Base-by-base conservation (phyloP, 179 eudicot species). In the Carnegiea gigantea region DNA sequence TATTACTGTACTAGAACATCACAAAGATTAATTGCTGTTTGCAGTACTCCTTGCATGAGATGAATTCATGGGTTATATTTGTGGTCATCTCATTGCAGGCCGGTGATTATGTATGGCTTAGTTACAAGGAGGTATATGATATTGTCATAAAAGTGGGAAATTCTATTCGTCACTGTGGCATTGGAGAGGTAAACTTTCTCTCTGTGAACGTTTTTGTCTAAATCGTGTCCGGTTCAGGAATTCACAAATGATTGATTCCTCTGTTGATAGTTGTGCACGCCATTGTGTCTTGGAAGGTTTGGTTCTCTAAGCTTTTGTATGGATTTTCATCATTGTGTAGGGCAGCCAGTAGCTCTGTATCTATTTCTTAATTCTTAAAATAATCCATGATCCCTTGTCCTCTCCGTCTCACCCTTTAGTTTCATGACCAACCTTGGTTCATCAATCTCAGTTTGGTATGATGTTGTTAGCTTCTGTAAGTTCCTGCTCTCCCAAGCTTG, bases 121-220 rank as follows among this genome's bases (percentile, higher is more conserved):
- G 91, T 60, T 95, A 95, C 89, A 92, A 92, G 89, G 87, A 94
- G 89, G 99, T 92, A 26, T 90, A 92, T 86, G 94, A 95, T 80
- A 64, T 80, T 18, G 98, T 94, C 71, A 78, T 92, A 0, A 88
- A 89, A 82, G 80, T 90, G 68, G 97, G 98, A 65, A 92, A 88
- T 75, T 80, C 97, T 77, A 92, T 96, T 60, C 98, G 98, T 70
- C 89, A 88, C 75, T 88, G 89, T 84, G 97, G 99, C 65, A 81
- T 96, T 77, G 91, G 84, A 33, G 78, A 86, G 88, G 99, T 95
- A 89, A 88, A 86, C 24, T 82, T 44, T 80, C 82, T 23, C 36
- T 79, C 26, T 15, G 17, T 59, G 23, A 43, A 23, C 48, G 78
- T 60, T 53, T 44, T 67, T 36, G 86, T 71, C 26, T 10, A 46